These are phyloP conservation scores for Suillus spraguei DNA, from an alignment of 768 basidiomycete species.

Conservation along the genomic window DNA sequence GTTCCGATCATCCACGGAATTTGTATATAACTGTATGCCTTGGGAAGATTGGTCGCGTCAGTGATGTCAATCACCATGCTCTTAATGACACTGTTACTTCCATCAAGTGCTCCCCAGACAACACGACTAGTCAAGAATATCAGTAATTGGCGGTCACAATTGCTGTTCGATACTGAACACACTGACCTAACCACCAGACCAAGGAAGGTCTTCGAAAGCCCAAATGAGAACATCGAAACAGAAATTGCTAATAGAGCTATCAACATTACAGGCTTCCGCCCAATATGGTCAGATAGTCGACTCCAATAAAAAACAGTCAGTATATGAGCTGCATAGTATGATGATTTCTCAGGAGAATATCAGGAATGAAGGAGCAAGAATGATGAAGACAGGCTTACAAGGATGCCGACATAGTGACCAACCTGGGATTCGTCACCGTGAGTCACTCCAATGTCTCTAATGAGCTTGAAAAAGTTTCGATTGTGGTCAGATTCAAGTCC, in stretches of 20 bases:
- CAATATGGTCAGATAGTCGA: no score
- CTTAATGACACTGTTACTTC: slow-evolving; percentile 53
- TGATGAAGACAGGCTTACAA: no score
- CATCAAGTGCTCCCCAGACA: slow-evolving; percentile 50
- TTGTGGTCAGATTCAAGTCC: background rate
- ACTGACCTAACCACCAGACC: no score
- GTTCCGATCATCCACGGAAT: slow-evolving; percentile 43
- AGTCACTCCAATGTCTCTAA: slow-evolving; percentile 37
- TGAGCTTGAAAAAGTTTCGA: slow-evolving; percentile 19
- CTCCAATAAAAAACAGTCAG: no score
- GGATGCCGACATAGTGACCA: slow-evolving; percentile 49
- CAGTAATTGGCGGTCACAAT: background rate
- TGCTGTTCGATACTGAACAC: no score
- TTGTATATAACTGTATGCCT: slow-evolving; percentile 63
- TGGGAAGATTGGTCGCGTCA: slow-evolving; percentile 30
- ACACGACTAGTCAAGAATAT: slow-evolving; percentile 35
- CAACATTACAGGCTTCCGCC: no score
- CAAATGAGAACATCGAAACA: no score
- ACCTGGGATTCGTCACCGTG: slow-evolving; percentile 46
- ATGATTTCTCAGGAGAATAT: slow-evolving; percentile 20
- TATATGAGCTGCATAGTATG: no score
- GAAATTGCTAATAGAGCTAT: no score
- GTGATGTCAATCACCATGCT: slow-evolving; percentile 48
- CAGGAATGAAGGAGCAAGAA: slow-evolving; percentile 33
- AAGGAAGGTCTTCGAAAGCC: no score